These are phyloP conservation scores for Mycocentrospora acerina DNA, from an alignment of 2,329 filamentous ascomycete species.

Conservation along the genomic window DNA sequence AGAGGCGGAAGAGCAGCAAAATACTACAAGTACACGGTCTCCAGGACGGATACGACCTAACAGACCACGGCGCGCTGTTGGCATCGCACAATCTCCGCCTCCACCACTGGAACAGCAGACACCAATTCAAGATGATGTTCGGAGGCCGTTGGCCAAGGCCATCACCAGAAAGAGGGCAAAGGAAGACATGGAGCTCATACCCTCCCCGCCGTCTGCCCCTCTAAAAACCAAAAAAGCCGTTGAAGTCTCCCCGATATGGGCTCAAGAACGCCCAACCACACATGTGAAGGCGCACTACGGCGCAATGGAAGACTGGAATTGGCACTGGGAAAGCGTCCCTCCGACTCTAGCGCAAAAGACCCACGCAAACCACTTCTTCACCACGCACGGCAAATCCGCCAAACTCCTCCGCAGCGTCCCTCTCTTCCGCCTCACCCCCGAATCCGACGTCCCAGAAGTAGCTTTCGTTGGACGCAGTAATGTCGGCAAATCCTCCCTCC, in stretches of 20 bases:
- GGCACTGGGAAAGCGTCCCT: constrained; percentile 36
- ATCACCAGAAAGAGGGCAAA: too few relatives aligned
- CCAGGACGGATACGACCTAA: neutral
- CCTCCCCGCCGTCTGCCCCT: constrained; percentile 12
- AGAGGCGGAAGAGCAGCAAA: neutral
- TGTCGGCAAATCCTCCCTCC: constrained; percentile 67
- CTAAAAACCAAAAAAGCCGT: neutral
- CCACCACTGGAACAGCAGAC: too few relatives aligned
- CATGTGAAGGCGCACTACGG: constrained; percentile 7
- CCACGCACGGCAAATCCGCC: constrained; percentile 41
- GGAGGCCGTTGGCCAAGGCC: too few relatives aligned
- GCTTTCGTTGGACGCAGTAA: constrained; percentile 70
- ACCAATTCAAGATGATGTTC: too few relatives aligned
- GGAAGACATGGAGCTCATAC: neutral
- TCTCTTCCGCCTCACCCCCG: constrained; percentile 62
- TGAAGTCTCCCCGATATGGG: neutral
- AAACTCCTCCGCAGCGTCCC: constrained; percentile 60
- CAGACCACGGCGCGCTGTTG: neutral
- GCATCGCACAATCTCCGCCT: too few relatives aligned
- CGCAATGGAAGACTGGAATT: constrained; percentile 24
- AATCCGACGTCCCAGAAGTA: constrained; percentile 59
- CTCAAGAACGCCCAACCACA: constrained; percentile 7
- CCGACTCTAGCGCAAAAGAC: constrained; percentile 39
- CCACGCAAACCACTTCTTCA: constrained; percentile 50
- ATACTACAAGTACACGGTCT: neutral